Evolutionary conservation across 2,329 filamentous ascomycete genomes (phyloP), one percentile per base, ranked within the genome.

Genomic region (Ciborinia camelliae): DNA sequence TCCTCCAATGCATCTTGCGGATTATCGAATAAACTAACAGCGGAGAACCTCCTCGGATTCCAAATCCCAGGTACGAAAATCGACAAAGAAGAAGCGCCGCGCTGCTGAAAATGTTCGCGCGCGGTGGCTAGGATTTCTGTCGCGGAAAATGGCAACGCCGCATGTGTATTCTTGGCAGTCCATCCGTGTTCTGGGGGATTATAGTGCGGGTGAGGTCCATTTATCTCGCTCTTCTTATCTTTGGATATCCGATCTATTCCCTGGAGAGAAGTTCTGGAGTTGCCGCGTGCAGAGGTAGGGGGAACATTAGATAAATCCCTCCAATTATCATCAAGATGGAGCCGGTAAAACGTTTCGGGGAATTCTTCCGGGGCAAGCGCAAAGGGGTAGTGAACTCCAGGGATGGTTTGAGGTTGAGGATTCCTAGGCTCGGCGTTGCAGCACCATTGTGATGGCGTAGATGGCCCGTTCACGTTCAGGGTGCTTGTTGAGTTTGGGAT

Each of bases 21-120:
- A 12, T 45, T 26, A 35, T 58, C 54, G 20, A 26, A 58, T 18
- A 58, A 20, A 47, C 54, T 58, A 5, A 58, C 20, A 7, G 20
- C 20, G 4, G 54, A 47, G 35, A 15, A 10, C 10, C 14, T 45
- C 12, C 26, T 43, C 5, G 26, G 1, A 5, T 30, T 35, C 54
- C 54, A 58, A 18, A 47, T 30, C 4, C 54, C 54, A 2, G 54
- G 54, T 2, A 58, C 54, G 20, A 58, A 58, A 6, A 58, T 58
- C 6, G 54, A 58, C 1, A 20, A 7, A 4, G 28, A 35, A 6
- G 54, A 43, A 23, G 28, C 41, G 4, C 14, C 28, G 4, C 39
- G 26, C 7, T 47, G 26, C 0, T 4, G 15, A 4, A 58, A 58
- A 23, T 58, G 54, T 0, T 5, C 20, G n/a, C 54, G 41, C 1